Conservation (phyloP, 2,329 filamentous ascomycete species). For the Monosporascus sp. region DNA sequence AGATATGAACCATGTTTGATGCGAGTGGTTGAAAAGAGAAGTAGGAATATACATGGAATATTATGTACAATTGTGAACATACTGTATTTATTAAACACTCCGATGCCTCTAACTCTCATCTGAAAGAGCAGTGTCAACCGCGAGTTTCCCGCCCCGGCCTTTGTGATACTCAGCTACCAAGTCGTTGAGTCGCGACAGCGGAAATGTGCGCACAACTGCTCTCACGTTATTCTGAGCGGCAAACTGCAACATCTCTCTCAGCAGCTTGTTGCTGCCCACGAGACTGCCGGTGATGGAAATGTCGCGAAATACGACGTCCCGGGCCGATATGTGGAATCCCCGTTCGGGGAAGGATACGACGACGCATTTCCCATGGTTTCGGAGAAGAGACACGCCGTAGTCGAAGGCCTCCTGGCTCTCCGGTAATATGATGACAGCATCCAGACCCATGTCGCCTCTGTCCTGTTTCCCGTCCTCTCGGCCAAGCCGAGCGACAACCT, state of each 20-base stretch:
- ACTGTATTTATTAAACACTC: neutral
- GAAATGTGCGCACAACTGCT: conserved; percentile 29
- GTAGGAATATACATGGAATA: too few relatives aligned
- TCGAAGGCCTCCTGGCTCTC: conserved; percentile 42
- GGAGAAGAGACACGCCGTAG: conserved; percentile 36
- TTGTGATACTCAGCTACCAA: conserved; percentile 38
- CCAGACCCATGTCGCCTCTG: conserved; percentile 35
- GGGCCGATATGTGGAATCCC: conserved; percentile 35
- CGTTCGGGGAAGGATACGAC: conserved; percentile 39
- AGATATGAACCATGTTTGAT: too few relatives aligned
- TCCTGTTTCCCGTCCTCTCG: conserved; percentile 27
- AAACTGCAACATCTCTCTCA: conserved; percentile 34
- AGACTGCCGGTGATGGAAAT: conserved; percentile 36
- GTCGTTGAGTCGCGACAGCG: conserved; percentile 31
- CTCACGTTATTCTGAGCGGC: conserved; percentile 28
- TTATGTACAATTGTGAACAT: too few relatives aligned
- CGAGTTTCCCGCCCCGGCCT: conserved; percentile 38
- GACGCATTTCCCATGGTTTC: conserved; percentile 39
- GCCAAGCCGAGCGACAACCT: conserved; percentile 23
- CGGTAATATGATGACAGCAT: conserved; percentile 39
- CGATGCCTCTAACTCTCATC: conserved; percentile 11
- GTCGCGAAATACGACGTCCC: conserved; percentile 38
- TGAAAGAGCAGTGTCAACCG: conserved; percentile 29
- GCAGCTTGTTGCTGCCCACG: conserved; percentile 33
- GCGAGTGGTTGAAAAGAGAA: too few relatives aligned